Conservation (phyloP, 2,329 filamentous ascomycete genomes). For the Venturia asperata region DNA sequence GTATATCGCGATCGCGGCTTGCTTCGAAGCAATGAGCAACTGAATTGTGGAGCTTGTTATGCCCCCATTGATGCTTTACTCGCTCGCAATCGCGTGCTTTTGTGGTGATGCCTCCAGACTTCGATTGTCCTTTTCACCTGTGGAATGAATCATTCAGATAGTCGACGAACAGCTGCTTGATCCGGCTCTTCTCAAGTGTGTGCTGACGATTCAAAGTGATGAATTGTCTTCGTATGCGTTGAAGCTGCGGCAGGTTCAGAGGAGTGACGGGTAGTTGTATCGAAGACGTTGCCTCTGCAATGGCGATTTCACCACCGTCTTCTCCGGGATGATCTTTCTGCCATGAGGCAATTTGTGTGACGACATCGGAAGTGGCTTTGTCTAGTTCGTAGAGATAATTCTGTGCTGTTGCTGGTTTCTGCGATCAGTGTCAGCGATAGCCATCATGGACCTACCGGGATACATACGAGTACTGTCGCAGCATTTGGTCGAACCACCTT, state of each 20-base stretch:
- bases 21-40: neutral
- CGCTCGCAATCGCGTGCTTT: neutral
- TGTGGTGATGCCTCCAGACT: neutral
- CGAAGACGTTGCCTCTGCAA: slow-evolving; percentile 48
- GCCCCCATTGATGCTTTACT: neutral
- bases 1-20: neutral
- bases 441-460: neutral
- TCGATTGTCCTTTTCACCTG: neutral
- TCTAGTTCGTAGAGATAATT: slow-evolving; percentile 78
- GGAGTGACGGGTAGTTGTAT: slow-evolving; percentile 60
- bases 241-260: slow-evolving; percentile 66
- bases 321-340: slow-evolving; percentile 58
- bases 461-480: slow-evolving; percentile 57
- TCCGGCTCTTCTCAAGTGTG: slow-evolving; percentile 34
- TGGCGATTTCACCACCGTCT: slow-evolving; percentile 50
- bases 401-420: slow-evolving; percentile 53
- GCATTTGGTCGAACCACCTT: slow-evolving; percentile 66
- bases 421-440: neutral
- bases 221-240: slow-evolving; percentile 70
- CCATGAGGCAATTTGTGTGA: slow-evolving; percentile 61
- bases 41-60: neutral
- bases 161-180: slow-evolving; percentile 35
- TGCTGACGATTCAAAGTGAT: slow-evolving; percentile 67
- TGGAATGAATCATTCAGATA: slow-evolving; percentile 36
- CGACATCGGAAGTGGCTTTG: slow-evolving; percentile 67